phyloP scores from a whole-genome alignment of 2,329 filamentous ascomycete genomes.

The Monosporascus sp. region DNA sequence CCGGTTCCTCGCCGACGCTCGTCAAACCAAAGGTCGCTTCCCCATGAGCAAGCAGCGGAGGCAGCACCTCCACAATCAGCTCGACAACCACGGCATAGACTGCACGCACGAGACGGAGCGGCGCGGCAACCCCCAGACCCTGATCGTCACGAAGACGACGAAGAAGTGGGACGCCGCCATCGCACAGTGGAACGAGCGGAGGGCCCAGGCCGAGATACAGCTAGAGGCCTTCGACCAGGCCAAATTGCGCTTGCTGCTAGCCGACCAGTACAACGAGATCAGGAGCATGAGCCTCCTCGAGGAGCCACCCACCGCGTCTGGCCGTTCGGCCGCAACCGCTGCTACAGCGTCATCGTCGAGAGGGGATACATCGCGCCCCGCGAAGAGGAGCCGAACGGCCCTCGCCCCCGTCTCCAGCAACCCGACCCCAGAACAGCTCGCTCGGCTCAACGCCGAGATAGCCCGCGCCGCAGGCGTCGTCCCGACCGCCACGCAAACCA shows the following conservation, averaged over 20 bases:
- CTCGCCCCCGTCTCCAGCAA: background rate
- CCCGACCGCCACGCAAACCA: background rate
- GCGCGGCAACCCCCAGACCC: conserved; percentile 2
- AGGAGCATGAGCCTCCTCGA: conserved; percentile 7
- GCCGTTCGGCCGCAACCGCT: background rate
- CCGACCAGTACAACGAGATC: conserved; percentile 9
- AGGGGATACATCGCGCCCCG: background rate
- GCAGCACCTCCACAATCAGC: conserved; percentile 13
- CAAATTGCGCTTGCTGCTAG: conserved; percentile 9
- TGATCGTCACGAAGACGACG: conserved; percentile 22
- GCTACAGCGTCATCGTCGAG: background rate
- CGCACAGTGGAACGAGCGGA: conserved; percentile 3
- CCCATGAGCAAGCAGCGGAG: conserved; percentile 10
- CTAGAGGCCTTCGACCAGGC: conserved; percentile 11
- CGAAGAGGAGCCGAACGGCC: background rate
- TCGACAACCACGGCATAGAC: conserved; percentile 8
- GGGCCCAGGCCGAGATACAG: conserved; percentile 1
- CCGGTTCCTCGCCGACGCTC: conserved; percentile 17
- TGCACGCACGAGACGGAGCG: conserved; percentile 16
- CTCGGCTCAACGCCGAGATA: conserved; percentile 1
- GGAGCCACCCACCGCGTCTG: background rate
- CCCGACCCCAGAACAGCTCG: background rate
- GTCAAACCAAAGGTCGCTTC: conserved; percentile 5
- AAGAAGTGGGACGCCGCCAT: background rate
- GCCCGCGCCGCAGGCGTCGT: background rate